These are phyloP conservation scores for Metschnikowia bowlesiae DNA, from an alignment of 805 yeast genomes.

Conservation along the genomic window DNA sequence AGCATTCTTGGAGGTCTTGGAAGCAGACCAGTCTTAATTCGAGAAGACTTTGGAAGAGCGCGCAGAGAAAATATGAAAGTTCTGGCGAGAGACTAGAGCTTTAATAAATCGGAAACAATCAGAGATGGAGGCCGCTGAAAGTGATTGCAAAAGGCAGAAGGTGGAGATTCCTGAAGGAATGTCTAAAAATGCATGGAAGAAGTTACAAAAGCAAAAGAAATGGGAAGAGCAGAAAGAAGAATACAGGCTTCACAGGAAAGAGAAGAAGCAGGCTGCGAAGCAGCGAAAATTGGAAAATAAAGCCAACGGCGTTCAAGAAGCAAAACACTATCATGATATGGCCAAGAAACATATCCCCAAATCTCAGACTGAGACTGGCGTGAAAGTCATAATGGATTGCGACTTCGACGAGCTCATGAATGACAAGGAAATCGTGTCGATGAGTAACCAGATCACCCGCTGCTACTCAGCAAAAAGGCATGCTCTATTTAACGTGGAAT, in stretches of 20 bases:
- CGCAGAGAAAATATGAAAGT: constrained; percentile 1
- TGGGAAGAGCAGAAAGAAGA: constrained; percentile 66
- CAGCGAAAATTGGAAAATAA: constrained; percentile 29
- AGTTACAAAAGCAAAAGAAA: constrained; percentile 50
- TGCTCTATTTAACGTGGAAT: constrained; percentile 51
- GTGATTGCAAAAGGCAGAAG: constrained; percentile 13
- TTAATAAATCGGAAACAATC: background rate
- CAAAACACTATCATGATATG: constrained; percentile 21
- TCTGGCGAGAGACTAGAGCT: background rate
- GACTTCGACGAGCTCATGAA: constrained; percentile 87
- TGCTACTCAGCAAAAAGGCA: constrained; percentile 75
- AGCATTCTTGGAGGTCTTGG: too few relatives aligned
- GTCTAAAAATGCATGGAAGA: constrained; percentile 84
- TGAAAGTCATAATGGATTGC: constrained; percentile 74
- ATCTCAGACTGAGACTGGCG: constrained; percentile 46
- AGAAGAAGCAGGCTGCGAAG: constrained; percentile 41
- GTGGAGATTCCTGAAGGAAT: constrained; percentile 70
- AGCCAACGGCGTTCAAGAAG: constrained; percentile 7
- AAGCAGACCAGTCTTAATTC: background rate
- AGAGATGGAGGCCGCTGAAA: background rate
- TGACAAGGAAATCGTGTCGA: constrained; percentile 61
- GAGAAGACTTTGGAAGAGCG: constrained; percentile 1
- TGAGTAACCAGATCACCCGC: constrained; percentile 77
- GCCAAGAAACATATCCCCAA: constrained; percentile 31
- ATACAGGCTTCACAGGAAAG: constrained; percentile 48